Evolutionary conservation across 176 grass and related monocot species (phyloP).

Genomic region (Zoysia pacifica): DNA sequence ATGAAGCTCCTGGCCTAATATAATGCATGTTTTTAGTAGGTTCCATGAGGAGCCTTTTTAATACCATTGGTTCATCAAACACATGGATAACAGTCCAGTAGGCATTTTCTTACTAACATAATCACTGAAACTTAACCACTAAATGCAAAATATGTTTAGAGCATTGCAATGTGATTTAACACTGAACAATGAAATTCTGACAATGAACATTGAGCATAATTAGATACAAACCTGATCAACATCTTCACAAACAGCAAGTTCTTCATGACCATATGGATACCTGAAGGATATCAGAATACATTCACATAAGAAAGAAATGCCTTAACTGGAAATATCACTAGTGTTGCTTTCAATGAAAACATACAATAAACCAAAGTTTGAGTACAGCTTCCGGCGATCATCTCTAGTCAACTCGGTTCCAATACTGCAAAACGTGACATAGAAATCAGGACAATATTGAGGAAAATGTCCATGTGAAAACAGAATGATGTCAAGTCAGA

Average conservation of each 20-base stretch:
- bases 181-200: conserved; percentile 2
- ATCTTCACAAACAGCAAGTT: conserved; percentile 94
- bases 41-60: background rate
- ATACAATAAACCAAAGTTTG: conserved; percentile 96
- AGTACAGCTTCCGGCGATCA: conserved; percentile 91
- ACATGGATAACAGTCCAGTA: background rate
- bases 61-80: background rate
- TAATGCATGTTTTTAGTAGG: conserved; percentile 18
- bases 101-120: background rate
- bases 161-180: background rate
- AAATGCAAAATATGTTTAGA: background rate
- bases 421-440: conserved; percentile 59
- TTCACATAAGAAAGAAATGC: conserved; percentile 25
- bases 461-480: background rate
- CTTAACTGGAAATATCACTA: conserved; percentile 23
- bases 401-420: conserved; percentile 98
- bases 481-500: conserved; percentile 15
- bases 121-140: background rate
- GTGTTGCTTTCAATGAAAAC: conserved; percentile 27
- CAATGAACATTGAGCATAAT: conserved; percentile 6
- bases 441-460: conserved; percentile 30
- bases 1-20: conserved; percentile 39
- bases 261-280: conserved; percentile 98
- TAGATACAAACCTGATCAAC: conserved; percentile 79
- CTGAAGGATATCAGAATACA: conserved; percentile 43